These are phyloP conservation scores for Cladosporium sp. DNA, from an alignment of 2,329 filamentous ascomycete species.

Conservation along the genomic window DNA sequence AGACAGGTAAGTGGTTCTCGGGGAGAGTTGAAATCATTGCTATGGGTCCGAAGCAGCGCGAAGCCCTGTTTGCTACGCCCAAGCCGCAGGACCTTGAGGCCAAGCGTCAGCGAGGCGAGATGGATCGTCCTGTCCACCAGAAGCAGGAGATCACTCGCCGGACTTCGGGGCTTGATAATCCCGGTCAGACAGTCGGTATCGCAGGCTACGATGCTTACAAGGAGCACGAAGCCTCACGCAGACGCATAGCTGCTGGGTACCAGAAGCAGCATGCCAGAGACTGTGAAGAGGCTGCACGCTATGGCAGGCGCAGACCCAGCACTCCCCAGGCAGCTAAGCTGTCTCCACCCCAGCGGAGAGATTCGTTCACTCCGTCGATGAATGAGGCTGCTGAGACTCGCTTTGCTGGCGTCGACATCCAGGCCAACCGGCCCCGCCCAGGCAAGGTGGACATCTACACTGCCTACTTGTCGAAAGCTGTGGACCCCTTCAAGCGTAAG, in stretches of 20 bases:
- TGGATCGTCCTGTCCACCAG: constrained; percentile 17
- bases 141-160: neutral
- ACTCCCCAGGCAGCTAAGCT: neutral
- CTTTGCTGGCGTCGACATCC: neutral
- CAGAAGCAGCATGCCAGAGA: neutral
- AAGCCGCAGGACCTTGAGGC: neutral
- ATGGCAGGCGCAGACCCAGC: neutral
- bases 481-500: neutral
- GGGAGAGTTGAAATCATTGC: constrained; percentile 11
- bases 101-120: neutral
- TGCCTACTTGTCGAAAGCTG: neutral
- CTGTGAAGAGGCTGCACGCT: neutral
- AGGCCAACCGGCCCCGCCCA: neutral
- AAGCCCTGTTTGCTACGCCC: neutral
- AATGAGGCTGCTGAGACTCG: neutral
- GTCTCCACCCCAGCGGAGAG: neutral
- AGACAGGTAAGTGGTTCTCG: constrained; percentile 14
- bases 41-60: constrained; percentile 15
- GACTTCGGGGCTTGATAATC: neutral
- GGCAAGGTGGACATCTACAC: neutral
- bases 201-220: neutral
- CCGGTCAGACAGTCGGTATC: neutral
- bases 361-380: neutral
- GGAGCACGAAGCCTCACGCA: neutral
- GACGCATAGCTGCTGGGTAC: neutral